Base-by-base conservation (phyloP, 1,139 yeast genomes). In the Kluyveromyces marxianus region DNA sequence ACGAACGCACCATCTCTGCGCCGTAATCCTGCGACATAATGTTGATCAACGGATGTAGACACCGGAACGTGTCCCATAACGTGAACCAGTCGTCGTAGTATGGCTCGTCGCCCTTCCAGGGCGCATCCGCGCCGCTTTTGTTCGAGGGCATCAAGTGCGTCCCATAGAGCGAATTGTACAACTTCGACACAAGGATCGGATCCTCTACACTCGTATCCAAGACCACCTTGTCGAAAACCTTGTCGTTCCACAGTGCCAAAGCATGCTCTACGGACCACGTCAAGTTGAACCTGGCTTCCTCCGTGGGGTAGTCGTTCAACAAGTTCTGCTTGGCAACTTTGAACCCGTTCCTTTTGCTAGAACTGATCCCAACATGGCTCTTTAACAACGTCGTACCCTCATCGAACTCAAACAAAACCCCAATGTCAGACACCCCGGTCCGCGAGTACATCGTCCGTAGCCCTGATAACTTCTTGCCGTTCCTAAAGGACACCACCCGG, bases 61-160 rank as follows among this genome's bases (percentile, higher is more conserved):
- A 62, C 25, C 73, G 52, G 55, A 68, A 69, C 0, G 69, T 62
- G 50, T 69, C 72, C 74, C 74, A 69, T 33, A 69, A 55, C n/a
- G 70, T 68, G 50, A 66, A 68, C 60, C 66, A 69, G 46, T 69
- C 72, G 50, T 69, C 71, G 48, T 69, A 69, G 47, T 67, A 68
- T 4, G 66, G 63, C 14, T 61, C 63, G 4, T 53, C 40, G 0
- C 62, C 45, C 5, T 56, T 45, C 55, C 62, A 58, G 31, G 57
- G 50, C 7, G 70, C 68, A 43, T 64, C 67, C 44, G 66, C 69
- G 3, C 72, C 73, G 0, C 72, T 67, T 46, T 65, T 56, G 48
- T 69, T 66, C 7, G 70, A 58, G 2, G 73, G 73, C 46, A 67
- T 49, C 37, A 69, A 55, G 50, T 66, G 68, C 6, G 65, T 48